Evolutionary conservation across 2,329 filamentous ascomycete genomes (phyloP), one percentile per base, ranked within the genome.

Genomic region (Chlorencoelia australis): DNA sequence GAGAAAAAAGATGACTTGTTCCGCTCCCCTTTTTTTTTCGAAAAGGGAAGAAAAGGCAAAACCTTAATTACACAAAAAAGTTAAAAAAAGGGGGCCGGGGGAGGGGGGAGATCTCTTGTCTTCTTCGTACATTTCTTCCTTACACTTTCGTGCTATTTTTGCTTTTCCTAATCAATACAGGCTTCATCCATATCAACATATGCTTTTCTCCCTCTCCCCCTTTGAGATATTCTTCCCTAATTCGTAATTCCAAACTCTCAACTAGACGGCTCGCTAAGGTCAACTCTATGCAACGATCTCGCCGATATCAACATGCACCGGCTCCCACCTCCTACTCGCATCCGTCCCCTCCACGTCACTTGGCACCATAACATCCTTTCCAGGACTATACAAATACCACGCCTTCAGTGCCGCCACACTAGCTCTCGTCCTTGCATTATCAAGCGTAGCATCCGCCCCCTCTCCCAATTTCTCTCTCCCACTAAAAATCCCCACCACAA

Each of bases 321-420:
- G 65, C 51, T 62, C 66, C 66, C 70, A 76, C 17, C 53, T 53
- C 40, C 52, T 60, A 15, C 30, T 20, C 18, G 51, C 49, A 15
- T 53, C 48, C 29, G 52, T 50, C 24, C 56, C 59, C 40, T 60
- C 57, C 44, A 56, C 65, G 43, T 68, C 67, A 46, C 66, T 72
- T 17, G 72, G 71, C 36, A 72, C 54, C 16, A 67, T 43, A 1
- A 38, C 46, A 33, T 50, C 44, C 16, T 46, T 42, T 9, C 50
- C 52, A 1, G 91, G 89, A 58, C 79, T 88, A 66, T 98, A 98
- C 35, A 98, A 68, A 61, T 98, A 98, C 91, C 91, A 98, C 5
- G 80, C 71, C 69, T 94, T 94, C 55, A 98, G 68, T 13, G 87
- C 79, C 45, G 82, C 79, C 53, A 93, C 88, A 24, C 84, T 77